These are phyloP conservation scores for Grosmannia penicillata DNA, from an alignment of 2,329 filamentous ascomycete genomes.

Conservation along the genomic window DNA sequence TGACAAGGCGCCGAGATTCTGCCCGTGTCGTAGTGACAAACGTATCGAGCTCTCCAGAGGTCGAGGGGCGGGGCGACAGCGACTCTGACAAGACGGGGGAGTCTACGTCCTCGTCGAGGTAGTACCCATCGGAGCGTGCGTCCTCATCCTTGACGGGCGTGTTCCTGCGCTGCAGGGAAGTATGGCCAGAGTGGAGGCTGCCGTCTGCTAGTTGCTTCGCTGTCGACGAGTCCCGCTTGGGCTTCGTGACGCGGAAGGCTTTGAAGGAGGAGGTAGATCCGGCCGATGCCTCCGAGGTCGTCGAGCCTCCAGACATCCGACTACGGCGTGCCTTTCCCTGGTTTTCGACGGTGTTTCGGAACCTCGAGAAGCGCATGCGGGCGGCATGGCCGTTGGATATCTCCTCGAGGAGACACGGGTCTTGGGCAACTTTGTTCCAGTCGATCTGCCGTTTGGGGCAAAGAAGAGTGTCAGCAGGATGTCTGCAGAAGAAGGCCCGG, in stretches of 20 bases:
- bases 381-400: conserved; percentile 47
- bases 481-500: background rate
- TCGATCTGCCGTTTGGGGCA: conserved; percentile 30
- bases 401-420: conserved; percentile 35
- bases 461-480: background rate
- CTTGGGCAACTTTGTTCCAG: conserved; percentile 40
- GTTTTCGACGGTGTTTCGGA: conserved; percentile 25
- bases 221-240: conserved; percentile 22
- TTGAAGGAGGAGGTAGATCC: conserved; percentile 11
- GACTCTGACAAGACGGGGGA: too few species aligned
- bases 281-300: background rate
- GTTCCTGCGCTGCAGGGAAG: too few species aligned
- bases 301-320: background rate
- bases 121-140: too few species aligned
- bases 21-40: too few species aligned
- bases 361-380: conserved; percentile 44
- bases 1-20: too few species aligned
- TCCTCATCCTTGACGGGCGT: too few species aligned
- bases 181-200: too few species aligned
- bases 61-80: too few species aligned
- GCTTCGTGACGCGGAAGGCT: conserved; percentile 32
- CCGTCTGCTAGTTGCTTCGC: background rate
- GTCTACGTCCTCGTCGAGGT: too few species aligned
- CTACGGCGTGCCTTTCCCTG: background rate
- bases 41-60: too few species aligned